A percentile compares a stretch with the other conserved stretches of the same genome.
Conservation (phyloP, 163 green algal genomes). For the Scenedesmus sp. region DNA sequence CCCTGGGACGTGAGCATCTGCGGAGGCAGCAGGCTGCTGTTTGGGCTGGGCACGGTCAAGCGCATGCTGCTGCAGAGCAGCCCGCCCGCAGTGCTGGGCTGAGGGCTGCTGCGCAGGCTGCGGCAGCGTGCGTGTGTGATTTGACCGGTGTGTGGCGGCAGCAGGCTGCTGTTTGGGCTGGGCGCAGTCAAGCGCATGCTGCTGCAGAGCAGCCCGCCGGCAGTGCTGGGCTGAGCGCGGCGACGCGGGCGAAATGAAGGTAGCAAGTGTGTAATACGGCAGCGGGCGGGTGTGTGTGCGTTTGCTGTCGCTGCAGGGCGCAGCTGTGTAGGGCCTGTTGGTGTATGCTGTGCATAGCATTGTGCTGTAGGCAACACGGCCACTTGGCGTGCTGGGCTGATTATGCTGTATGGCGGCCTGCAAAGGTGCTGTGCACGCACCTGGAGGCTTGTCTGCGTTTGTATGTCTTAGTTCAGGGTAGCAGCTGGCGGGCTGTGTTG, state of each 20-base stretch:
- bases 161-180: background rate
- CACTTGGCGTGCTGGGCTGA: too few relatives aligned
- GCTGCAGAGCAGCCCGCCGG: background rate
- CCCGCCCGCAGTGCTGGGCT: constrained; percentile 83
- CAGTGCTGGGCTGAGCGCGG: background rate
- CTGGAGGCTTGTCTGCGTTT: too few relatives aligned
- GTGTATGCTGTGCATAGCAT: background rate
- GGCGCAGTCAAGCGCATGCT: background rate
- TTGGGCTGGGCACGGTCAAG: constrained; percentile 78
- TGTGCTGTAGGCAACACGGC: background rate
- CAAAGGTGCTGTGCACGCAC: too few relatives aligned
- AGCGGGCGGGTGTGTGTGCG: too few relatives aligned
- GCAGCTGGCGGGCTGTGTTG: background rate
- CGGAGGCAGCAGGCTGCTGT: constrained; percentile 60
- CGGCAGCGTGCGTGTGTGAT: too few relatives aligned
- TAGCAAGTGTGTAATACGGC: too few relatives aligned
- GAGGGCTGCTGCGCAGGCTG: background rate
- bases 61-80: constrained; percentile 85
- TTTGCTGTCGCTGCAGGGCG: background rate
- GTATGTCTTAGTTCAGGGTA: background rate
- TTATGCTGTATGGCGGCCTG: too few relatives aligned
- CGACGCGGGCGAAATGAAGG: background rate
- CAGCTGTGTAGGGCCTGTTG: background rate
- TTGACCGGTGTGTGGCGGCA: background rate
- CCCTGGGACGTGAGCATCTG: constrained; percentile 92